Evolutionary conservation across 129 eudicot species (phyloP).

Genomic region (Logfia minima): DNA sequence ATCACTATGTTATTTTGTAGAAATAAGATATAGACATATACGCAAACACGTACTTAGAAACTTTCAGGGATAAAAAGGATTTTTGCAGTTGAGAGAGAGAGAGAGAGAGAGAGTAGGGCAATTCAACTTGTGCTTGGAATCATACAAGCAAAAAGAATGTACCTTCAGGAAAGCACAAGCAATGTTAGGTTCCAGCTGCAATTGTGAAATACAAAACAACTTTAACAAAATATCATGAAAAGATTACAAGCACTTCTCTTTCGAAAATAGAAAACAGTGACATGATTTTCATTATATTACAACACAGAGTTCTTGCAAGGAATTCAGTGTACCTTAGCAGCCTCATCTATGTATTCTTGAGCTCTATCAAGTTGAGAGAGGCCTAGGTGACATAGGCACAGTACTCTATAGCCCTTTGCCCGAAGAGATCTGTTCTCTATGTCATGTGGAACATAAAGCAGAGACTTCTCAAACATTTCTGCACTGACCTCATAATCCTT

Average conservation of each 20-base stretch:
- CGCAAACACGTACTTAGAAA: background rate
- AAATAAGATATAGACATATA: background rate
- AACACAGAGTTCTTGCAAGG: constrained; percentile 1
- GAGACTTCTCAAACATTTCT: constrained; percentile 83
- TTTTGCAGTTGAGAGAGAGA: background rate
- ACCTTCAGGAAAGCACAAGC: constrained; percentile 94
- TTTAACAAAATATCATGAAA: constrained; percentile 12
- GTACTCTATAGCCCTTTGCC: constrained; percentile 89
- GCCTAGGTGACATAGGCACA: constrained; percentile 80
- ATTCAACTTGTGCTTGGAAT: constrained; percentile 11
- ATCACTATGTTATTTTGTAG: background rate
- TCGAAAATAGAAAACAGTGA: background rate
- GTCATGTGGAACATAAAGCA: constrained; percentile 82
- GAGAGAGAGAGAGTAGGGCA: constrained; percentile 1
- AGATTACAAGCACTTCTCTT: background rate
- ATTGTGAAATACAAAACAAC: constrained; percentile 33
- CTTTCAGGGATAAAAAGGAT: background rate
- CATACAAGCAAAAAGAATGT: background rate
- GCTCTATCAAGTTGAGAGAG: constrained; percentile 88
- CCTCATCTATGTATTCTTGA: constrained; percentile 95
- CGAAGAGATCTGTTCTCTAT: constrained; percentile 72
- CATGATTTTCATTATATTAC: background rate
- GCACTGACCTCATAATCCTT: constrained; percentile 85
- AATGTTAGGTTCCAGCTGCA: constrained; percentile 88
- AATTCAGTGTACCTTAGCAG: constrained; percentile 65